Conservation (phyloP, 495 filamentous ascomycete genomes). For the Aspergillus egyptiacus region DNA sequence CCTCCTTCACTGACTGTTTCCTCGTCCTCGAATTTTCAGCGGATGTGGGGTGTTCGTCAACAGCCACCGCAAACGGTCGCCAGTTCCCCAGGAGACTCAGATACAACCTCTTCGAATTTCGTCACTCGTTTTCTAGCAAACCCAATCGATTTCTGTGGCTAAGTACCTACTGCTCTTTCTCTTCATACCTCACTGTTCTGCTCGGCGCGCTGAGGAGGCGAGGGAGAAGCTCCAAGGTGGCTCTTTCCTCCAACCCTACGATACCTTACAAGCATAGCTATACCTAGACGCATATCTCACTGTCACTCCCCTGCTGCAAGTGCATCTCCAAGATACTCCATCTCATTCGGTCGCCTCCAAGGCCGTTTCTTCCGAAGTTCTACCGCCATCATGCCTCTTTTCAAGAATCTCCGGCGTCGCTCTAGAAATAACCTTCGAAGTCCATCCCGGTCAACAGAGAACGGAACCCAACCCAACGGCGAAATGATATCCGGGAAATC, state of each 20-base stretch:
- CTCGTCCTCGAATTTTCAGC: constrained; percentile 12
- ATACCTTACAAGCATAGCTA: not conserved
- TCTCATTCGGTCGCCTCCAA: not conserved
- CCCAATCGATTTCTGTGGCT: not conserved
- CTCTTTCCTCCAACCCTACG: constrained; percentile 12
- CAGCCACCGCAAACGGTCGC: constrained; percentile 38
- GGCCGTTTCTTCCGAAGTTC: not conserved
- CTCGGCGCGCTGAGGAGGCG: not conserved
- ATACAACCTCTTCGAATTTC: not conserved
- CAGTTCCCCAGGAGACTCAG: constrained; percentile 6
- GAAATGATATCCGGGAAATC: constrained; percentile 51
- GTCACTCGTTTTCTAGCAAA: constrained; percentile 12
- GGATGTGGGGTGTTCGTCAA: constrained; percentile 23
- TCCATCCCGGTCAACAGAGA: constrained; percentile 45
- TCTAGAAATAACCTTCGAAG: constrained; percentile 56
- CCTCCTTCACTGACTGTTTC: not conserved
- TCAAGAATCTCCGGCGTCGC: constrained; percentile 71
- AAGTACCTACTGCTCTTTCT: not conserved
- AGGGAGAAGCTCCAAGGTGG: constrained; percentile 4
- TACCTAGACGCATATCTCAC: not conserved
- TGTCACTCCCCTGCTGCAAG: not conserved
- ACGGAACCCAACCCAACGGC: constrained; percentile 38
- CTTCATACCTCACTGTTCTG: not conserved
- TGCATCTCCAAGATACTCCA: not conserved
- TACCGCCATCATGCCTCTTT: constrained; percentile 52